A percentile compares a stretch with the other conserved stretches of the same genome.
These are phyloP conservation scores for Penicillium thymicola DNA, from an alignment of 2,329 filamentous ascomycete species.

Conservation along the genomic window DNA sequence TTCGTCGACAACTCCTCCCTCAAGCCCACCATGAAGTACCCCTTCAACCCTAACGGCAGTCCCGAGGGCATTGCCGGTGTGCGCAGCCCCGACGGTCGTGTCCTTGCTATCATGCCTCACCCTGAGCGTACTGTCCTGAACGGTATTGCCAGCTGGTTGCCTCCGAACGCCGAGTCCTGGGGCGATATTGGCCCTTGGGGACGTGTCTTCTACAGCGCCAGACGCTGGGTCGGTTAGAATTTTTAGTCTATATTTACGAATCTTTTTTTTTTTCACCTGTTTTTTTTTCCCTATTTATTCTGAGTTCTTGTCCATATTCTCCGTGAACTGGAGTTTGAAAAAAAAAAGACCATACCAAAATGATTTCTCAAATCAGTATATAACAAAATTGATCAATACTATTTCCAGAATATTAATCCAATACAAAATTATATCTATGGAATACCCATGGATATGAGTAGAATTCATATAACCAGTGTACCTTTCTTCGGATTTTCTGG, in stretches of 20 bases:
- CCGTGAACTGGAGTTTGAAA: slow-evolving; percentile 11
- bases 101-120: slow-evolving; percentile 89
- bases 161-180: slow-evolving; percentile 63
- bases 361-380: slow-evolving; percentile 10
- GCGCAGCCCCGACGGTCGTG: slow-evolving; percentile 70
- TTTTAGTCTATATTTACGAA: slow-evolving; percentile 1
- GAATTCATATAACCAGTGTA: background rate
- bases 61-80: slow-evolving; percentile 78
- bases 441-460: no score
- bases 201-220: slow-evolving; percentile 80
- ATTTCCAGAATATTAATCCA: background rate
- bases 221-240: slow-evolving; percentile 73
- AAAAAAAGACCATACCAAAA: slow-evolving; percentile 12
- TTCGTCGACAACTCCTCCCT: slow-evolving; percentile 79
- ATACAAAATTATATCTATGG: background rate
- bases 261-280: background rate
- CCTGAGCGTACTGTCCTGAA: slow-evolving; percentile 84
- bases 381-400: slow-evolving; percentile 12
- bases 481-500: background rate
- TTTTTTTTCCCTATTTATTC: background rate
- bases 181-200: slow-evolving; percentile 83
- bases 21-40: slow-evolving; percentile 74
- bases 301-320: slow-evolving; percentile 14
- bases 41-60: slow-evolving; percentile 85
- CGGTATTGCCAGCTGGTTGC: slow-evolving; percentile 73